phyloP scores from a whole-genome alignment of 2,329 filamentous ascomycete genomes.

The Mollisia scopiformis region DNA sequence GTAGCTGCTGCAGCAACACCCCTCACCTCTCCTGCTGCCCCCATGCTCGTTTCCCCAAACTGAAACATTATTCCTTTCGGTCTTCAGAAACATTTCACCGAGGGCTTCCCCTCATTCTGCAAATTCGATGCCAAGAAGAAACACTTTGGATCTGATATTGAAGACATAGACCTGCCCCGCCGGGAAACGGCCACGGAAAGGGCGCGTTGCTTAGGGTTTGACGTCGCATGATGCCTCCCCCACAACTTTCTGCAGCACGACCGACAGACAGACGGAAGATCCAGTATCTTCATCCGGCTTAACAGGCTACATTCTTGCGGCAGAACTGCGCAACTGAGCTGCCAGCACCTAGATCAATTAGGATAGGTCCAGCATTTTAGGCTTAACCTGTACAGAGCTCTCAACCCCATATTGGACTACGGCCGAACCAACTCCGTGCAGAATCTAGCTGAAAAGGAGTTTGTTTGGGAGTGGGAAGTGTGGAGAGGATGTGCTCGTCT shows the following conservation, averaged over 20 bases:
- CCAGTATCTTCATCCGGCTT: conserved; percentile 21
- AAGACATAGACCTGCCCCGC: conserved; percentile 9
- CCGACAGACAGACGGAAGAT: conserved; percentile 21
- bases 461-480: neutral
- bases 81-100: conserved; percentile 6
- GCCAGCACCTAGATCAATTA: neutral
- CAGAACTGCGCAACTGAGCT: conserved; percentile 9
- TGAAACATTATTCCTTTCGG: neutral
- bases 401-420: neutral
- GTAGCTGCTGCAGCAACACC: neutral
- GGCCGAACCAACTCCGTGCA: conserved; percentile 16
- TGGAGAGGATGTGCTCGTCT: conserved; percentile 27
- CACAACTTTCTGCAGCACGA: conserved; percentile 2
- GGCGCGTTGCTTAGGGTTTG: conserved; percentile 4
- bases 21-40: neutral
- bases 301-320: conserved; percentile 22
- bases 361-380: conserved; percentile 15
- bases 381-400: conserved; percentile 12
- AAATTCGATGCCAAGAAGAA: conserved; percentile 11
- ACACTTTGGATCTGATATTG: conserved; percentile 22
- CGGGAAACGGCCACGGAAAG: neutral
- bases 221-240: conserved; percentile 23
- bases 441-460: neutral
- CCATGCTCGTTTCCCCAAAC: neutral
- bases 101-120: conserved; percentile 6